Evolutionary conservation across 768 basidiomycete species (phyloP), one percentile per base, ranked within the genome.

Genomic region (Daedaleopsis sinensis): DNA sequence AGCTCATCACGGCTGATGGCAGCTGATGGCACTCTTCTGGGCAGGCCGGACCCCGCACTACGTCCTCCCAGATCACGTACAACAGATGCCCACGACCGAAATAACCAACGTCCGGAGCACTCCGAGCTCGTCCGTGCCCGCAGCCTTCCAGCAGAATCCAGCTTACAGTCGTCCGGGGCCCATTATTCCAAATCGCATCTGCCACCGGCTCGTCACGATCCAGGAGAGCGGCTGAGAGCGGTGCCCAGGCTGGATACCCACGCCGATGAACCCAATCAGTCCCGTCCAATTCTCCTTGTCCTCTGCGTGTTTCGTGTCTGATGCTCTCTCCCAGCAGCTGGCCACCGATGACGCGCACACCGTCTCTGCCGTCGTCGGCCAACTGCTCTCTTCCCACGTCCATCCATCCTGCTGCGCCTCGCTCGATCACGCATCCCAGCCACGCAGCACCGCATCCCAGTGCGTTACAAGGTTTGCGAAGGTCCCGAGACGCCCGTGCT

Each of bases 361-460:
- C 15, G 19, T 47, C 47, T 32, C 37, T 27, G 47, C 48, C 46
- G 39, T 32, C 9, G 24, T 27, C 56, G 43, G 46, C 43, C 24
- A 27, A 42, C 19, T 3, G 39, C 24, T 23, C 39, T 55, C 13
- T 42, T 42, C 39, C 53, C 49, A 49, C 38, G 44, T 57, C 24
- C 47, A 37, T 50, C 39, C 46, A 57, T 19, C 23, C 35, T 43
- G 24, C 21, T 32, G 23, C 42, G 23, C 44, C 18, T 23, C 24
- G 24, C 43, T 53, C 48, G 42, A 53, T 58, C 39, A 54, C 55
- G 51, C 35, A 51, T 44, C 50, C 51, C 52, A 57, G 55, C 36
- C 56, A 52, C 61, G 51, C 61, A 58, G 61, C 57, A 62, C 61
- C 52, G 61, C 61, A 54, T 36, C 37, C 24, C 24, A 4, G 16